A percentile compares a stretch with the other conserved stretches of the same genome.
Conservation (phyloP, 148 eudicot species). For the Drosera capensis region DNA sequence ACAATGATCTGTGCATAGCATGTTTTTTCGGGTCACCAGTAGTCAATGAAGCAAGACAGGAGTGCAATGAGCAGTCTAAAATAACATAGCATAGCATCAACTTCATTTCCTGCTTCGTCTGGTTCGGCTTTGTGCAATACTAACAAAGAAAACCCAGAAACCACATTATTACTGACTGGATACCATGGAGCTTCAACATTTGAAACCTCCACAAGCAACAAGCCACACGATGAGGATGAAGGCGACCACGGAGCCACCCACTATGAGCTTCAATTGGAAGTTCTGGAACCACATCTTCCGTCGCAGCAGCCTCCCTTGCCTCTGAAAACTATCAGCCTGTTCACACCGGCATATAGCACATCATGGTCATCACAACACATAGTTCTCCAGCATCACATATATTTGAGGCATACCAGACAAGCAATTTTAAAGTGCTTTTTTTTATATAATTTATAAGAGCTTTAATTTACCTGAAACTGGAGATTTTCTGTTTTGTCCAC, state of each 20-base stretch:
- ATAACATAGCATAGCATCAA: too few species aligned
- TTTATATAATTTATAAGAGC: not conserved
- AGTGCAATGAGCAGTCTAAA: too few species aligned
- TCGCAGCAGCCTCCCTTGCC: conserved; percentile 88
- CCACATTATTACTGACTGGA: too few species aligned
- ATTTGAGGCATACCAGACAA: not conserved
- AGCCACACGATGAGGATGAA: conserved; percentile 66
- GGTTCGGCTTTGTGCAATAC: too few species aligned
- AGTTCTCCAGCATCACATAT: not conserved
- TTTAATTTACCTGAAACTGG: conserved; percentile 58
- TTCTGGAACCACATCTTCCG: conserved; percentile 94
- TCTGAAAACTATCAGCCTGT: conserved; percentile 94
- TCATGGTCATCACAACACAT: not conserved
- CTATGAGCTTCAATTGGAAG: conserved; percentile 65
- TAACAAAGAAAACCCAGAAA: too few species aligned
- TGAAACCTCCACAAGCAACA: conserved; percentile 52
- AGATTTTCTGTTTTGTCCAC: conserved; percentile 97
- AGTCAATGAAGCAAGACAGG: too few species aligned
- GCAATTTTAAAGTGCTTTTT: too few species aligned
- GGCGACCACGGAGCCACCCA: conserved; percentile 44
- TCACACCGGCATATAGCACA: not conserved
- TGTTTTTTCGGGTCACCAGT: too few species aligned
- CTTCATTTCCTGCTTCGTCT: too few species aligned
- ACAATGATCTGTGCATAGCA: too few species aligned
- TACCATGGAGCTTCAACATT: too few species aligned